Conservation (phyloP, 306 rosid genomes). For the Echinosophora koreensis region DNA sequence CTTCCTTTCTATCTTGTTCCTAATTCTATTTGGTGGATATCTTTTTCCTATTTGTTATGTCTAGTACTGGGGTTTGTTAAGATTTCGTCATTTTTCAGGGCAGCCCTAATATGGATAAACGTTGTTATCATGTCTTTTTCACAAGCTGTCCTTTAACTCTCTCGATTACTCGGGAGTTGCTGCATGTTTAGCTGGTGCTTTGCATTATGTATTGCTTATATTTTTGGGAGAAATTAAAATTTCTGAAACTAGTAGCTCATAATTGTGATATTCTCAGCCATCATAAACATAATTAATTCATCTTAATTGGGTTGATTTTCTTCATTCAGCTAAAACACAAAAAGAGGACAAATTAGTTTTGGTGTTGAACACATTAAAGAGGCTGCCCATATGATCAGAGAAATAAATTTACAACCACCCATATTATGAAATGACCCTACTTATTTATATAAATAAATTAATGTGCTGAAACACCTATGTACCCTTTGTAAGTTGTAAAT, state of each 20-base stretch:
- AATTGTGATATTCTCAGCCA: background rate
- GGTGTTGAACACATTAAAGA: constrained; percentile 32
- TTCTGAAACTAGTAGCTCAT: background rate
- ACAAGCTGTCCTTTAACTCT: constrained; percentile 29
- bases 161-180: background rate
- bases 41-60: background rate
- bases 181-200: constrained; percentile 14
- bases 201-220: constrained; percentile 24
- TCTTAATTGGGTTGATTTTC: constrained; percentile 32
- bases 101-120: constrained; percentile 28
- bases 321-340: constrained; percentile 23
- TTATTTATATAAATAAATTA: constrained; percentile 13
- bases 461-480: constrained; percentile 5
- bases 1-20: background rate
- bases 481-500: no score
- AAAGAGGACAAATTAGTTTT: constrained; percentile 7
- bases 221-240: background rate
- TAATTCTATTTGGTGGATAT: background rate
- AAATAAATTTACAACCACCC: constrained; percentile 37
- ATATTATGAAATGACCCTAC: constrained; percentile 26
- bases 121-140: constrained; percentile 39
- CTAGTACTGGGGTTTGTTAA: background rate
- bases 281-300: background rate
- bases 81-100: background rate
- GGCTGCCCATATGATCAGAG: constrained; percentile 14